Evolutionary conservation across 2,329 filamentous ascomycete species (phyloP), one percentile per base, ranked within the genome.

Genomic region (Exophiala oligosperma): DNA sequence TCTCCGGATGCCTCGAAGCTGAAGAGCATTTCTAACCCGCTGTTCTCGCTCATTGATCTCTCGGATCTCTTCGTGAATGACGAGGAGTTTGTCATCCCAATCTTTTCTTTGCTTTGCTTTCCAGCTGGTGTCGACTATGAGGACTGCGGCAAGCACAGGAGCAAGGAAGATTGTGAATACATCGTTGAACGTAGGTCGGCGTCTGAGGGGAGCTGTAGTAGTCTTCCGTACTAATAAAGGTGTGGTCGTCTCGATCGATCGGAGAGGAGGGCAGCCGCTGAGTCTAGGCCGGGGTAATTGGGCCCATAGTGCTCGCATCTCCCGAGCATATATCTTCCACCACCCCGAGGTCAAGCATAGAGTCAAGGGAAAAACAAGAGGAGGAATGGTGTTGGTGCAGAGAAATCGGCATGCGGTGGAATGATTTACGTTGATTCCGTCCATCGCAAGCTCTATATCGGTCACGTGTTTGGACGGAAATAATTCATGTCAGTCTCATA

Each of bases 91-190:
- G 8, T 60, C 52, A 35, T 67, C 64, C 64, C 64, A 67, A n/a
- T 67, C 61, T 48, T 48, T 65, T 28, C 63, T 49, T 38, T 63
- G 56, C 41, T 64, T 62, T 29, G 58, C 55, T 48, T 67, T 67
- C 59, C 59, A 63, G 32, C 61, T 65, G 12, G 59, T 59, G 52
- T 67, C 64, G 4, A 56, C 61, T 23, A 67, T 59, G 28, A 65
- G 54, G 28, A 62, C 63, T 23, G 63, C 59, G 21, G 61, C 62
- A 24, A 67, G 56, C 23, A 67, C 59, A 32, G 63, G 61, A 11
- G 61, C 52, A 12, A 67, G 52, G 9, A 67, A 57, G 29, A 65
- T 41, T 7, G 63, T 61, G 44, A 67, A 67, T 37, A 55, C 63
- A 61, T 67, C 64, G 50, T 58, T 59, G 48, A 63, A 59, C 23